Evolutionary conservation across 2,329 filamentous ascomycete genomes (phyloP).

Genomic region (Aspergillus floridensis): DNA sequence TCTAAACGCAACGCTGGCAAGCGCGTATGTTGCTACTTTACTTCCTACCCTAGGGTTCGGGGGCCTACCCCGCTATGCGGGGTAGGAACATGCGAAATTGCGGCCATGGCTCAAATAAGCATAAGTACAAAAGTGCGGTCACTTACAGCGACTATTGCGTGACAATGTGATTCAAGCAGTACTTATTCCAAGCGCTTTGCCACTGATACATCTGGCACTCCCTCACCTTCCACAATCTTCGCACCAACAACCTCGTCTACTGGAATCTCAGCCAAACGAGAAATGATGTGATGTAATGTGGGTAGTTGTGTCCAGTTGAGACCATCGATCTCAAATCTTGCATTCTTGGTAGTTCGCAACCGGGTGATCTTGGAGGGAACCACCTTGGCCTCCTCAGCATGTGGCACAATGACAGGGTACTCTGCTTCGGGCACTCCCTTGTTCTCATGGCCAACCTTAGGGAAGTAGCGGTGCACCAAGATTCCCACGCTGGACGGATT

Average conservation of each 20-base stretch:
- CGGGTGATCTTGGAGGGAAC: slow-evolving; percentile 24
- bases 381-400: slow-evolving; percentile 34
- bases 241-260: slow-evolving; percentile 56
- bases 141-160: neutral
- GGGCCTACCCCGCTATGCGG: neutral
- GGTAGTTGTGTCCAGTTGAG: slow-evolving; percentile 56
- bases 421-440: slow-evolving; percentile 55
- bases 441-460: slow-evolving; percentile 49
- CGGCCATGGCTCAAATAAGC: neutral
- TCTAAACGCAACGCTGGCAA: neutral
- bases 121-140: neutral
- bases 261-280: slow-evolving; percentile 54
- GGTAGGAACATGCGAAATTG: neutral
- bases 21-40: neutral
- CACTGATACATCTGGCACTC: slow-evolving; percentile 43
- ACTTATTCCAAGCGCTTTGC: slow-evolving; percentile 11
- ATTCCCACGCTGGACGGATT: slow-evolving; percentile 33
- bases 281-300: slow-evolving; percentile 59
- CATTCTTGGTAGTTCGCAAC: slow-evolving; percentile 34
- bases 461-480: slow-evolving; percentile 59
- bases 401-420: slow-evolving; percentile 47
- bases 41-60: neutral
- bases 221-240: slow-evolving; percentile 55
- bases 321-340: slow-evolving; percentile 49
- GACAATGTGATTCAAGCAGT: neutral